These are phyloP conservation scores for Colletotrichum orchidophilum DNA, from an alignment of 2,329 filamentous ascomycete genomes.

Conservation along the genomic window DNA sequence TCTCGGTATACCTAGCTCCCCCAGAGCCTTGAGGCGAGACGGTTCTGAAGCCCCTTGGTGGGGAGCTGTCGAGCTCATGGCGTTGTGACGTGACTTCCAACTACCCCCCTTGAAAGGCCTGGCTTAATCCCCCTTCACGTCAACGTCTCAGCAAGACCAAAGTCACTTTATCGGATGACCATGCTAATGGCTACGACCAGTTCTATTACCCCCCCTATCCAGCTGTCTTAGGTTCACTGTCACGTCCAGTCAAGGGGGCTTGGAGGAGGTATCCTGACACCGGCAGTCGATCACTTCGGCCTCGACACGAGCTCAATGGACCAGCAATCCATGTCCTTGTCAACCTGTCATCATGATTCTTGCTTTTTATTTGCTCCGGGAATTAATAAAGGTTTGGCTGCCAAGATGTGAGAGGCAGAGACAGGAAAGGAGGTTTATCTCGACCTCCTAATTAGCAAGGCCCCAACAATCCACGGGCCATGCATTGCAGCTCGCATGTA, in stretches of 20 bases:
- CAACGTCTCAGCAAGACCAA: conserved; percentile 29
- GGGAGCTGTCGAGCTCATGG: neutral
- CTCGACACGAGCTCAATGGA: conserved; percentile 16
- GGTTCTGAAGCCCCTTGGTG: neutral
- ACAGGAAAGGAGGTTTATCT: conserved; percentile 16
- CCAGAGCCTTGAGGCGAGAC: neutral
- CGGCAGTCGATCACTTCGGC: conserved; percentile 24
- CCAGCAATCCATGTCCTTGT: conserved; percentile 17
- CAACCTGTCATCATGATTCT: conserved; percentile 21
- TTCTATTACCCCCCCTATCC: neutral
- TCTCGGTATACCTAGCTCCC: conserved; percentile 17
- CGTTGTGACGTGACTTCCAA: too few species aligned
- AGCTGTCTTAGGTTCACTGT: neutral
- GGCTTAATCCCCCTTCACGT: conserved; percentile 20
- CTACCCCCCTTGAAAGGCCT: neutral
- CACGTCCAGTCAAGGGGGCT: conserved; percentile 4
- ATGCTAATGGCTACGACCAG: neutral
- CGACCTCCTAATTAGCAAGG: conserved; percentile 8
- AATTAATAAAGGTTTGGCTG: neutral
- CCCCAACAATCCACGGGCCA: neutral
- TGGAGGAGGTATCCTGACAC: conserved; percentile 16
- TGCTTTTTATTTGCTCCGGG: neutral
- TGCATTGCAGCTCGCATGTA: conserved; percentile 16
- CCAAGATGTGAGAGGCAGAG: conserved; percentile 16
- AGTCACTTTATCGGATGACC: conserved; percentile 26